Percentiles rank a stretch among this genome's conserved stretches.
phyloP scores from a whole-genome alignment of 768 basidiomycete species.

The Amanita phalloides region DNA sequence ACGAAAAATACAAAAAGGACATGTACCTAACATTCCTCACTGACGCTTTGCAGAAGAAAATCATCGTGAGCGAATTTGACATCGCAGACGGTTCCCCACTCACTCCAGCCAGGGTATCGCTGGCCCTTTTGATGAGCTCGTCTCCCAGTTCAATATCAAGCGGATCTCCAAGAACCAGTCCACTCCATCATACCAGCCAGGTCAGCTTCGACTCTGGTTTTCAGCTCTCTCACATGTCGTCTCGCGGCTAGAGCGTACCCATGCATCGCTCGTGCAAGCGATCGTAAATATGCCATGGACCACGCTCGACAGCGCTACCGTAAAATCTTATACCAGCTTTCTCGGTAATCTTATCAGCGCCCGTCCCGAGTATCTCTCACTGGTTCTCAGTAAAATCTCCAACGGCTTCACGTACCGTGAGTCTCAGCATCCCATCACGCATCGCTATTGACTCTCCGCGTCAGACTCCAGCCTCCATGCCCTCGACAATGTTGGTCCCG shows the following conservation, averaged over 20 bases:
- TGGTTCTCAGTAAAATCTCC: conserved; percentile 73
- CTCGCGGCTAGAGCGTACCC: conserved; percentile 75
- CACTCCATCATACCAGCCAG: conserved; percentile 22
- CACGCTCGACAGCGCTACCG: conserved; percentile 76
- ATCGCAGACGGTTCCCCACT: conserved; percentile 8
- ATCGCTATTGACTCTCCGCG: conserved; percentile 4
- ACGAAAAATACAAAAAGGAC: conserved; percentile 66
- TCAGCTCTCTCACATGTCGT: conserved; percentile 86
- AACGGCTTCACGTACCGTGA: conserved; percentile 85
- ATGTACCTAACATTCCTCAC: conserved; percentile 80
- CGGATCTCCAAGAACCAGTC: conserved; percentile 17
- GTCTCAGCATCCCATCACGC: conserved; percentile 19
- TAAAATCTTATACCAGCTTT: conserved; percentile 82
- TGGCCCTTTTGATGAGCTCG: conserved; percentile 79
- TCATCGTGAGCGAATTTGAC: conserved; percentile 36
- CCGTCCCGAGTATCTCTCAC: conserved; percentile 80
- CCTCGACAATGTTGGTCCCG: conserved; percentile 43
- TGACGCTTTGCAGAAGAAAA: conserved; percentile 69
- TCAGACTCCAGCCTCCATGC: conserved; percentile 67
- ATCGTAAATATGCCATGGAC: conserved; percentile 88
- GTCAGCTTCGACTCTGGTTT: conserved; percentile 71
- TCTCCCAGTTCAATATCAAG: conserved; percentile 70
- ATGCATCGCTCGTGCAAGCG: conserved; percentile 75
- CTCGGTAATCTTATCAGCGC: conserved; percentile 88
- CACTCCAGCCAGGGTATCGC: conserved; percentile 42